phyloP scores from a whole-genome alignment of 441 rosid genomes.

The Raphanus hybrid region DNA sequence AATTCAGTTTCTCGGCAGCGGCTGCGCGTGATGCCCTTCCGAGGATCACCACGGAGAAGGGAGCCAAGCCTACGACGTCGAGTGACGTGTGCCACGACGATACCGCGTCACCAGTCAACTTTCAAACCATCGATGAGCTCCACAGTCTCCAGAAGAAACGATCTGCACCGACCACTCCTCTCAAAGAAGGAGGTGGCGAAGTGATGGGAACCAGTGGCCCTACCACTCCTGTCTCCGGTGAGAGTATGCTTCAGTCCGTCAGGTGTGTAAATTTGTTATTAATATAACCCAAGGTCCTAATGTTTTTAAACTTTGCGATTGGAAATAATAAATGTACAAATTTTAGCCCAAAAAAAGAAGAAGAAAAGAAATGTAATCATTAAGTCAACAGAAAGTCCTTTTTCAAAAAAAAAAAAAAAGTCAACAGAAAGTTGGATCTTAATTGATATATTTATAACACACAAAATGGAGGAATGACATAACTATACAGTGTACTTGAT shows the following conservation, averaged over 20 bases:
- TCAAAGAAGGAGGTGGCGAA: conserved; percentile 33
- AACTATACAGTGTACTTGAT: not conserved
- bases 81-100: conserved; percentile 67
- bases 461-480: not conserved
- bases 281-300: not conserved
- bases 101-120: conserved; percentile 56
- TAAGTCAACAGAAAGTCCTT: not conserved
- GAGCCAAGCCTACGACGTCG: conserved; percentile 18
- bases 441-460: not conserved
- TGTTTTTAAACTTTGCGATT: not conserved
- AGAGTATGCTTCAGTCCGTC: conserved; percentile 81
- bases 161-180: conserved; percentile 74
- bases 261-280: conserved; percentile 39
- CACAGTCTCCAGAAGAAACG: conserved; percentile 74
- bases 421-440: not conserved
- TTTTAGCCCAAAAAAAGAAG: no score
- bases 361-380: not conserved
- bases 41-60: conserved; percentile 56
- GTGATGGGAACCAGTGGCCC: conserved; percentile 32
- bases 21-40: conserved; percentile 52
- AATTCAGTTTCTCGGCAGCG: conserved; percentile 42
- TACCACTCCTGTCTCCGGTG: conserved; percentile 55
- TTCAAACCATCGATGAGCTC: conserved; percentile 80
- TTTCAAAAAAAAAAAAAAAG: no score
- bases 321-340: not conserved